A percentile compares a stretch with the other conserved stretches of the same genome.
Evolutionary conservation across 106 monocot genomes (phyloP).

Genomic region (Apostasia ramifera): DNA sequence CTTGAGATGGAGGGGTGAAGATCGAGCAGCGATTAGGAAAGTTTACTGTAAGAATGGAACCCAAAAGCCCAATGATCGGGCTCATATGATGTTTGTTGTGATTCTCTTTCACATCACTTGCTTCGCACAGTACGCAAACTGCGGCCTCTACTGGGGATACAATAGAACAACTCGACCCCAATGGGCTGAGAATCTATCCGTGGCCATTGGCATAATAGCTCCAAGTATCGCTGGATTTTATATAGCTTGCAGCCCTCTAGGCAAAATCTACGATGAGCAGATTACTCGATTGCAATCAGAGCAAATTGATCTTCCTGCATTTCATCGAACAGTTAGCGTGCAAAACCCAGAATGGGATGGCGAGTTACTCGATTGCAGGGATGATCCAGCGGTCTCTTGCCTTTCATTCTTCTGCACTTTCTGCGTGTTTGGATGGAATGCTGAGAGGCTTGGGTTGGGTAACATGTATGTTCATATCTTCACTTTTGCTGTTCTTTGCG

Average conservation of each 20-base stretch:
- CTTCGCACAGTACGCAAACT: constrained; percentile 24
- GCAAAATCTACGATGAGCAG: constrained; percentile 6
- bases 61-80: constrained; percentile 26
- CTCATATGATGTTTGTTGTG: constrained; percentile 36
- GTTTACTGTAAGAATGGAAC: constrained; percentile 35
- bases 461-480: constrained; percentile 42
- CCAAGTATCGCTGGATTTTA: constrained; percentile 16
- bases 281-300: no score
- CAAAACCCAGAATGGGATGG: constrained; percentile 32
- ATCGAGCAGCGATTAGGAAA: constrained; percentile 17
- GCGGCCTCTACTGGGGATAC: constrained; percentile 35
- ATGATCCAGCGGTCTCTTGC: constrained; percentile 15
- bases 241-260: constrained; percentile 25
- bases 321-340: background rate
- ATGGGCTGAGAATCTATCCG: constrained; percentile 4
- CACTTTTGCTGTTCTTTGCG: constrained; percentile 32
- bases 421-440: constrained; percentile 52
- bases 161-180: constrained; percentile 9
- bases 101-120: constrained; percentile 42
- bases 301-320: no score
- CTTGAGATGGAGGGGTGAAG: constrained; percentile 19
- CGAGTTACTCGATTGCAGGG: constrained; percentile 23
- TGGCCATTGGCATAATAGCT: constrained; percentile 10
- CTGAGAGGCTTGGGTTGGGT: constrained; percentile 42
- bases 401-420: constrained; percentile 32